Evolutionary conservation across 1,139 yeast genomes (phyloP).

Genomic region (Taphrina confusa): DNA sequence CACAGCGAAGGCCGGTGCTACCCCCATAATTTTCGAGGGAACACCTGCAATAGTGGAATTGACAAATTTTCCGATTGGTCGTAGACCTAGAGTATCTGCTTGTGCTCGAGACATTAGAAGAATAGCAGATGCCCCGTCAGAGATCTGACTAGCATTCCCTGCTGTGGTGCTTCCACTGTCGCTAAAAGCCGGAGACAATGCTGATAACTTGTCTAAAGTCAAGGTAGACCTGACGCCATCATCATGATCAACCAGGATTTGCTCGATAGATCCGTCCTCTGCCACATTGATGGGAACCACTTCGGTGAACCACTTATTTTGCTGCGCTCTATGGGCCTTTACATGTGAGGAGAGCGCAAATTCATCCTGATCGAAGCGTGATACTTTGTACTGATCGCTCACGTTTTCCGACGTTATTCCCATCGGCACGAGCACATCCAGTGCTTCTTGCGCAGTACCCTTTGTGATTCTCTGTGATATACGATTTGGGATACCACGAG

Average conservation of each 20-base stretch:
- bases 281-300: constrained; percentile 53
- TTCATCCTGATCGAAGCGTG: constrained; percentile 47
- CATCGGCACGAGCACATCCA: constrained; percentile 50
- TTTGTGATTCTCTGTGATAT: constrained; percentile 55
- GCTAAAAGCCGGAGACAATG: constrained; percentile 81
- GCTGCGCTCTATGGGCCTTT: constrained; percentile 49
- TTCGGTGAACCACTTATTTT: constrained; percentile 49
- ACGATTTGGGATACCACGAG: constrained; percentile 45
- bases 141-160: constrained; percentile 92
- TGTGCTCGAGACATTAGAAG: constrained; percentile 79
- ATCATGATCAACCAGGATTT: constrained; percentile 63
- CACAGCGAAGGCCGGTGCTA: constrained; percentile 93
- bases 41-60: constrained; percentile 81
- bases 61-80: constrained; percentile 71
- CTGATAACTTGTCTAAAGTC: constrained; percentile 69
- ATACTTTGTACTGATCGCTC: constrained; percentile 44
- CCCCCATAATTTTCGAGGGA: constrained; percentile 96
- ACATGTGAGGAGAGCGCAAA: constrained; percentile 49
- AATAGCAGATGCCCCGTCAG: constrained; percentile 94
- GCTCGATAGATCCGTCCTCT: constrained; percentile 47
- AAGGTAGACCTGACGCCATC: constrained; percentile 92
- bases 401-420: constrained; percentile 50
- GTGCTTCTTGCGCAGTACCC: constrained; percentile 50
- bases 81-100: constrained; percentile 71
- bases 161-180: constrained; percentile 64